Conservation (phyloP, 495 filamentous ascomycete genomes). For the Penicillium paxilli region DNA sequence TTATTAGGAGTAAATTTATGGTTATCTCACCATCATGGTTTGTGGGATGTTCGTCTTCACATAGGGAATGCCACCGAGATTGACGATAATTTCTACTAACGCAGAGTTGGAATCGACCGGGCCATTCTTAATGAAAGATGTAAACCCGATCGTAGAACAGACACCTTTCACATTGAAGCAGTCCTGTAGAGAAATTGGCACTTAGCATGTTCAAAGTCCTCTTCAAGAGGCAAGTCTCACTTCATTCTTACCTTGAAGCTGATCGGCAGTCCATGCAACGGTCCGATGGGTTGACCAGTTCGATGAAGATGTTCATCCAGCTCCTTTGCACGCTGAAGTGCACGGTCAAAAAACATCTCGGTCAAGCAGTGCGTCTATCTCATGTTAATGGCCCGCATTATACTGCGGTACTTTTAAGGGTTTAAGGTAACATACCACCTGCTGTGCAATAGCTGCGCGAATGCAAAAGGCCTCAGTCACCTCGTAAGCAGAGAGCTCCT, state of each 20-base stretch:
- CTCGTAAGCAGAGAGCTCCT: conserved; percentile 20
- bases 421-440: conserved; percentile 32
- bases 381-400: background rate
- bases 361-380: conserved; percentile 55
- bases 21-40: conserved; percentile 14
- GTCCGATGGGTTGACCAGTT: conserved; percentile 49
- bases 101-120: conserved; percentile 19
- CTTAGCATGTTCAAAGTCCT: background rate
- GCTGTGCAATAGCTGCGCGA: conserved; percentile 55
- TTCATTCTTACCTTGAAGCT: conserved; percentile 50
- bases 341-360: conserved; percentile 53
- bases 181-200: conserved; percentile 13
- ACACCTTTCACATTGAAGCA: conserved; percentile 23
- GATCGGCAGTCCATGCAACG: conserved; percentile 64
- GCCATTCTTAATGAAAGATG: conserved; percentile 16
- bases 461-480: conserved; percentile 57
- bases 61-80: conserved; percentile 50
- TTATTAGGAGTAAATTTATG: background rate
- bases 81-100: conserved; percentile 26
- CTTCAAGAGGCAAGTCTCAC: background rate
- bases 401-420: background rate
- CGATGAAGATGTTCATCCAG: conserved; percentile 35
- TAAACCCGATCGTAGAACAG: conserved; percentile 20
- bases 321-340: conserved; percentile 33
- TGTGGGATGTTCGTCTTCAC: conserved; percentile 63